Percentiles rank a stretch among this genome's conserved stretches.
Conservation (phyloP, 257 asterid species). For the Fraxinus pennsylvanica region DNA sequence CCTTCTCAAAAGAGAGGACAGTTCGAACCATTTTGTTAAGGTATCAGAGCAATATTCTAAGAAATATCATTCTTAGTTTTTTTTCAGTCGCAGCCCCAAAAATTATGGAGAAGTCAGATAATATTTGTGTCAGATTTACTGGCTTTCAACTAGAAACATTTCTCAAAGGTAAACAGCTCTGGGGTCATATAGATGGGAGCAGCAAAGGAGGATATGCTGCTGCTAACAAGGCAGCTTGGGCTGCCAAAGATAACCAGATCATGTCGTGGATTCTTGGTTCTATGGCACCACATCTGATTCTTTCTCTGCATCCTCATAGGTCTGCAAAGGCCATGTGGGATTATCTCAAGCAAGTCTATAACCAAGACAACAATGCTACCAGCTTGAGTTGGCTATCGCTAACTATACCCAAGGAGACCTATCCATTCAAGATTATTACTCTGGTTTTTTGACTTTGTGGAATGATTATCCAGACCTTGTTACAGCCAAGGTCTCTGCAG, state of each 20-base stretch:
- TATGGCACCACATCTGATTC: not conserved
- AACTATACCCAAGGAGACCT: conserved; percentile 4
- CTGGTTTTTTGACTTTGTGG: not conserved
- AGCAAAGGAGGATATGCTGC: no score
- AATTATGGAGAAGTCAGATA: no score
- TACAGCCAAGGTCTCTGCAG: not conserved
- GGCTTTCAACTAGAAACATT: no score
- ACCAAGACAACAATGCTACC: conserved; percentile 11
- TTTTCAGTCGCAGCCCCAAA: no score
- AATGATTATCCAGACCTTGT: not conserved
- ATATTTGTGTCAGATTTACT: no score
- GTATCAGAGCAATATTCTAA: no score
- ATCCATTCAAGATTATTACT: not conserved
- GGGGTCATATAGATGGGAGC: no score
- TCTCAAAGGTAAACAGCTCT: no score
- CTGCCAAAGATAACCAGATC: not conserved
- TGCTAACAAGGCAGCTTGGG: no score
- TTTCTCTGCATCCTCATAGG: not conserved
- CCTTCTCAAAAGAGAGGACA: no score
- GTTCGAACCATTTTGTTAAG: no score
- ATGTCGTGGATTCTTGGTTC: not conserved
- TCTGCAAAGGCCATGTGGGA: conserved; percentile 1
- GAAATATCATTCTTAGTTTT: no score
- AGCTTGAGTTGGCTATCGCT: not conserved
- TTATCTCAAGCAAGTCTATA: conserved; percentile 7